Evolutionary conservation across 2,329 filamentous ascomycete species (phyloP), one percentile per base, ranked within the genome.

Genomic region (Aquanectria penicillioides): DNA sequence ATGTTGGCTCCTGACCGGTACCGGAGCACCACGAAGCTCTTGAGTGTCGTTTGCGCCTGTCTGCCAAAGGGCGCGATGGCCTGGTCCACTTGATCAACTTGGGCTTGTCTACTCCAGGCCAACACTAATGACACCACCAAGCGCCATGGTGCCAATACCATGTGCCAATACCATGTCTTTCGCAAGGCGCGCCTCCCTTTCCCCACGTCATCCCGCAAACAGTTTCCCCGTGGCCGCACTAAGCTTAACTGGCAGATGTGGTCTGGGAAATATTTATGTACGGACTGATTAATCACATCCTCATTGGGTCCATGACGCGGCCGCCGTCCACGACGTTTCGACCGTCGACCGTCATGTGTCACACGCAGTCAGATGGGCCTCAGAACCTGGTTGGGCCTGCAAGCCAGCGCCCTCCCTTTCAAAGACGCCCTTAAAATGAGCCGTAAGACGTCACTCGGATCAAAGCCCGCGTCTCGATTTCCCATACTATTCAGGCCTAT

Each of bases 1-100:
- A n/a, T n/a, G n/a, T n/a, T n/a, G n/a, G n/a, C n/a, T n/a, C n/a
- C 11, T 46, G 28, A 26, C 41, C 41, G 41, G 41, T 46, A 46
- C 41, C 41, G 41, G 41, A 46, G 28, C 26, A n/a, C n/a, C n/a
- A n/a, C 28, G 28, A 46, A 33, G n/a, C n/a, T n/a, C n/a, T n/a
- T n/a, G n/a, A 46, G 20, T 20, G 11, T 31, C 41, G 17, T 43
- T 17, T 29, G 12, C 25, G 25, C 15, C 26, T 46, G 41, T 46
- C 41, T 33, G 18, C 15, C 23, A 28, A 46, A 46, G 41, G 41
- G 41, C 41, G 41, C 33, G 26, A 6, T 46, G 41, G 22, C 23
- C 11, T 38, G 41, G 41, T 46, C 41, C 41, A 46, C 41, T 46
- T 46, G 41, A 46, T 28, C 41, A 46, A 9, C 26, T 31, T 28